Percentiles rank a stretch among this genome's conserved stretches.
Evolutionary conservation across 2,329 filamentous ascomycete genomes (phyloP).

Genomic region (Fusarium aywerte): DNA sequence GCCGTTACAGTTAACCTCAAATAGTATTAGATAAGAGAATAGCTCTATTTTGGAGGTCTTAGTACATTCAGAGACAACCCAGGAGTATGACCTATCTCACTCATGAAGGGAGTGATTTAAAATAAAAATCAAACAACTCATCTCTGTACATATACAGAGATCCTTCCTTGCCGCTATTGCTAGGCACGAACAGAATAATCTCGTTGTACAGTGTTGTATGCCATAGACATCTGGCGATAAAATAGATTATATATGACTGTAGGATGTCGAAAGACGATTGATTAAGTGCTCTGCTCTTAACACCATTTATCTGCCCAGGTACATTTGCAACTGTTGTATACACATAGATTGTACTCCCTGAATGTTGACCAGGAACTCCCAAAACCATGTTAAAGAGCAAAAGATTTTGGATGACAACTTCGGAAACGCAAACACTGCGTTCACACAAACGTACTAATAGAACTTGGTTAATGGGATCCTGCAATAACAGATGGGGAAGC

Average conservation of each 20-base stretch:
- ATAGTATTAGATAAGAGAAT: not conserved
- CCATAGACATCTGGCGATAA: not conserved
- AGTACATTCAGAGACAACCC: not conserved
- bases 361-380: not conserved
- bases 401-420: not conserved
- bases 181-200: not conserved
- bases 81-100: no score
- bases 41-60: not conserved
- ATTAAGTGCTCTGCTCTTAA: not conserved
- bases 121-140: conserved; percentile 1
- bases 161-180: not conserved
- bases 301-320: not conserved
- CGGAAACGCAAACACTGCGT: not conserved
- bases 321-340: not conserved
- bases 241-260: not conserved
- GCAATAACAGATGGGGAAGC: not conserved
- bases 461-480: no score
- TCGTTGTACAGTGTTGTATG: no score
- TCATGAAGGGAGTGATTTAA: not conserved
- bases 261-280: not conserved
- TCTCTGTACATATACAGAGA: not conserved
- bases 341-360: not conserved
- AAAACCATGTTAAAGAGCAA: not conserved
- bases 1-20: not conserved
- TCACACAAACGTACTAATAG: not conserved